Evolutionary conservation across 179 eudicot genomes (phyloP).

Genomic region (Beta corolliflora): DNA sequence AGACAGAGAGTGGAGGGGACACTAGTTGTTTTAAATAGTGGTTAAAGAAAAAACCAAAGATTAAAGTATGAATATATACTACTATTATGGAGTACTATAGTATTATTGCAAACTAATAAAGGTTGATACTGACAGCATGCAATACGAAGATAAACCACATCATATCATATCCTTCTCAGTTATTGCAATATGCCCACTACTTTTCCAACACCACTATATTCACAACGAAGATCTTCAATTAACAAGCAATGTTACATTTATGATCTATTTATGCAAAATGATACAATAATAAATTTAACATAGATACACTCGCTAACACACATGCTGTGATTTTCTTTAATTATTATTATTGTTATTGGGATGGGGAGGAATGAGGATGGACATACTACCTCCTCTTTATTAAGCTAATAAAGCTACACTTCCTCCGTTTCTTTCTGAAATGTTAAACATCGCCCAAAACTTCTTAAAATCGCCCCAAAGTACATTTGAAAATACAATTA

Average conservation of each 20-base stretch:
- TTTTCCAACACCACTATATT: background rate
- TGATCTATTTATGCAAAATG: background rate
- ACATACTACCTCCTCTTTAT: too few species aligned
- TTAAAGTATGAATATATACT: slow-evolving; percentile 10
- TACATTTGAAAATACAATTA: too few species aligned
- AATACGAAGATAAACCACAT: background rate
- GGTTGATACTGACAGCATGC: slow-evolving; percentile 18
- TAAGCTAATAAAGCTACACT: too few species aligned
- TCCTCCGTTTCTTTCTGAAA: too few species aligned
- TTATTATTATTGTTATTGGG: too few species aligned
- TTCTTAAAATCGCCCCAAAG: too few species aligned
- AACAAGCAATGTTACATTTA: slow-evolving; percentile 4
- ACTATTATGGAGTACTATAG: too few species aligned
- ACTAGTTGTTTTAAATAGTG: background rate
- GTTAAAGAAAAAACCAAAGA: background rate
- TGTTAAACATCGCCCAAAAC: too few species aligned
- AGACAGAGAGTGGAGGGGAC: slow-evolving; percentile 14
- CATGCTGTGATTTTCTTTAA: too few species aligned
- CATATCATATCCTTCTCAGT: background rate
- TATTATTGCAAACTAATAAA: background rate
- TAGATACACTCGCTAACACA: too few species aligned
- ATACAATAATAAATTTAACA: background rate
- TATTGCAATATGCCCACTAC: background rate
- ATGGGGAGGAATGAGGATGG: too few species aligned
- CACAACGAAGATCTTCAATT: slow-evolving; percentile 6